Evolutionary conservation across 768 basidiomycete species (phyloP).

Genomic region (Astraeus odoratus): DNA sequence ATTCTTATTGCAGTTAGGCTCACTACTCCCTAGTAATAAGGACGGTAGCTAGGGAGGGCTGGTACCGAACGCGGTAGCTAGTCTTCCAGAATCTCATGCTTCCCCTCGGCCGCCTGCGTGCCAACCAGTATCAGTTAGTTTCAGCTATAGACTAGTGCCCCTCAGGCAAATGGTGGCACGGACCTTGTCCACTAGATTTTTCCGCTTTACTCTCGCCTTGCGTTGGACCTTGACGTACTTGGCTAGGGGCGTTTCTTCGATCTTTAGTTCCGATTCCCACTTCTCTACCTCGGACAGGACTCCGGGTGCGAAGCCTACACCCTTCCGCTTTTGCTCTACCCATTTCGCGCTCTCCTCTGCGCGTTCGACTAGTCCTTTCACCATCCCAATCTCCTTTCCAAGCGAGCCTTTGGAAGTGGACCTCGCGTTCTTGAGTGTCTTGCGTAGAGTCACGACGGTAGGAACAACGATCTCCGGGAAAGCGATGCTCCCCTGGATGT

Average conservation of each 20-base stretch:
- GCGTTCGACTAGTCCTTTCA: conserved; percentile 80
- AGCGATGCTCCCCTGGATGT: conserved; percentile 78
- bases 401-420: conserved; percentile 26
- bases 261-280: conserved; percentile 61
- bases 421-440: conserved; percentile 60
- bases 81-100: conserved; percentile 61
- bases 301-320: conserved; percentile 70
- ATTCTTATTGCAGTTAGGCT: background rate
- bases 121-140: conserved; percentile 14
- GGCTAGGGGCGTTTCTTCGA: conserved; percentile 70
- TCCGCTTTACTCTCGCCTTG: conserved; percentile 73
- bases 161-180: conserved; percentile 2
- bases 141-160: background rate
- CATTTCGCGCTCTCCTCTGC: conserved; percentile 79
- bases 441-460: conserved; percentile 61
- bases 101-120: conserved; percentile 59
- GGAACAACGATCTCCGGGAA: conserved; percentile 93
- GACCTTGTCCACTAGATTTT: conserved; percentile 71
- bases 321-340: conserved; percentile 65
- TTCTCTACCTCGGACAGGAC: conserved; percentile 58
- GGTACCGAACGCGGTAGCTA: conserved; percentile 8
- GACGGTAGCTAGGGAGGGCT: too few relatives aligned
- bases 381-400: conserved; percentile 50
- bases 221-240: conserved; percentile 76
- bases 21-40: background rate